A percentile compares a stretch with the other conserved stretches of the same genome.
These are phyloP conservation scores for Schrenkiella parvula DNA, from an alignment of 345 rosid species.

Conservation along the genomic window DNA sequence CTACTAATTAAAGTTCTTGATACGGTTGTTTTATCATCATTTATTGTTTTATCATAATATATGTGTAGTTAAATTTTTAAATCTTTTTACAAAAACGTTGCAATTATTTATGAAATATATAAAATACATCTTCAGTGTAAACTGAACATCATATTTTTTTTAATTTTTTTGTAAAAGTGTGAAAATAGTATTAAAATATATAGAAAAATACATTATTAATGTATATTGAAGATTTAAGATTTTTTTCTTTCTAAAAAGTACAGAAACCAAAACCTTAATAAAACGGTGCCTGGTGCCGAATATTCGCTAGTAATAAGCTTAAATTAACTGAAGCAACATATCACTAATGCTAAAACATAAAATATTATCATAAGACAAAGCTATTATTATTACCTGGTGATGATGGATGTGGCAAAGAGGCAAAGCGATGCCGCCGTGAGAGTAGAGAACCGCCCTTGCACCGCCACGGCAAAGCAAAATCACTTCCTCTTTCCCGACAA, in stretches of 20 bases:
- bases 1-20: too few relatives aligned
- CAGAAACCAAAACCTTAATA: background rate
- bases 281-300: background rate
- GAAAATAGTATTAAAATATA: too few relatives aligned
- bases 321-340: too few relatives aligned
- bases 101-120: too few relatives aligned
- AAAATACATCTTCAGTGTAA: too few relatives aligned
- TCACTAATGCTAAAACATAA: background rate
- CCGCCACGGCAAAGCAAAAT: conserved; percentile 29
- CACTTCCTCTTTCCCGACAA: conserved; percentile 22
- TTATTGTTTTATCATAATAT: too few relatives aligned
- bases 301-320: background rate
- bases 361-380: background rate
- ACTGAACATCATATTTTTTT: too few relatives aligned
- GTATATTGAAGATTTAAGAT: background rate
- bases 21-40: too few relatives aligned
- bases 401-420: conserved; percentile 29
- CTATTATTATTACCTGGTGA: conserved; percentile 8
- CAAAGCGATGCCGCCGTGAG: conserved; percentile 22
- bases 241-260: background rate
- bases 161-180: too few relatives aligned
- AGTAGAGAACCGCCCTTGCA: conserved; percentile 26
- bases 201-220: too few relatives aligned
- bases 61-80: too few relatives aligned
- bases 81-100: too few relatives aligned